Evolutionary conservation across 768 basidiomycete genomes (phyloP), one percentile per base, ranked within the genome.

Genomic region (Podaxis sp.): DNA sequence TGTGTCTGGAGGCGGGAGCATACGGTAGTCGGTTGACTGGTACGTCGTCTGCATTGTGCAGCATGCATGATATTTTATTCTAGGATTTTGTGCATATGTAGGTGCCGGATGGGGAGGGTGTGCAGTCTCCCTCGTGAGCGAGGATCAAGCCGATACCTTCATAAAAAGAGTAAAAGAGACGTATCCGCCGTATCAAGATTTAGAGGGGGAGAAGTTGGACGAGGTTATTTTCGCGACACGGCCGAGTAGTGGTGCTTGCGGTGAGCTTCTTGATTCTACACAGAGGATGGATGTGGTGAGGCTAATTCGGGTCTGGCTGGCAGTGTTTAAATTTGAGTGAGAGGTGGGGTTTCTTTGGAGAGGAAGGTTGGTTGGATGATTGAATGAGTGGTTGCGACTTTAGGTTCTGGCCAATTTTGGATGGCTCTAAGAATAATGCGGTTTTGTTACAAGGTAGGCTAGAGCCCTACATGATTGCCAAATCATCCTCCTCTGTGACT

Each of bases 81-180:
- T n/a, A n/a, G n/a, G 11, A 27, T 42, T 51, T 36, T 50, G 27
- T 1, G 16, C 18, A 44, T 10, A 18, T 18, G 3, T 62, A 90
- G 90, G 91, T 28, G 93, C 93, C 0, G 93, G 92, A 3, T 96
- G 93, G 93, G 94, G 94, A 38, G 93, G 93, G 4, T 94, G 92
- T 67, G 90, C 89, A 0, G 88, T 95, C 21, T 92, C 90, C 5
- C 80, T 95, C 18, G 87, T 95, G 14, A 79, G 83, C 5, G 87
- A 89, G 67, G 71, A 75, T 18, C 67, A 82, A 47, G 89, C 90
- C 2, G 78, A 81, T 0, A 62, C 66, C 6, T 95, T 95, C 70
- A 87, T 93, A 48, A 68, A 74, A 62, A 77, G 78, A 64, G 74
- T 95, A 16, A 82, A 77, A 67, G 73, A 74, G n/a, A 74, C 72